Percentiles rank a stretch among this genome's conserved stretches.
Evolutionary conservation across 495 filamentous ascomycete genomes (phyloP).

Genomic region (Hypoxylon crocopeplum): DNA sequence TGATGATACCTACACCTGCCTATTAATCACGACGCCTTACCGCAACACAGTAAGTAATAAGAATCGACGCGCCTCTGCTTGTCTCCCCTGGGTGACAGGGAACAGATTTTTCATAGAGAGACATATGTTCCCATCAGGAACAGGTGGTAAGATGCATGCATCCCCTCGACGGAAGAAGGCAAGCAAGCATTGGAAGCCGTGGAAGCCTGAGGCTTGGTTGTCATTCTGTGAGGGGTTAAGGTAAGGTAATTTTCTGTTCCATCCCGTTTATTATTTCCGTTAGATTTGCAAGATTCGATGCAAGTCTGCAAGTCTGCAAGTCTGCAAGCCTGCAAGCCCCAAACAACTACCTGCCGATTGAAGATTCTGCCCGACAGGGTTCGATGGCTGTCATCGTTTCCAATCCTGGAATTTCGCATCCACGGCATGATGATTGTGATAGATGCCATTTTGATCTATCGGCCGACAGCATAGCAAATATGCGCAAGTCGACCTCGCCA

Average conservation of each 20-base stretch:
- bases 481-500: constrained; percentile 27
- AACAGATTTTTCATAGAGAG: neutral
- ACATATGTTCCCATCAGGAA: constrained; percentile 8
- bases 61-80: neutral
- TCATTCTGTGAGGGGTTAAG: constrained; percentile 31
- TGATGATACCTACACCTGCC: constrained; percentile 9
- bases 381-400: constrained; percentile 14
- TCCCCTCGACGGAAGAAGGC: constrained; percentile 10
- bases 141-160: constrained; percentile 26
- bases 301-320: no score
- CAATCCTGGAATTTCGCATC: constrained; percentile 30
- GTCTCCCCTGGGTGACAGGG: neutral
- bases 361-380: constrained; percentile 37
- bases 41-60: constrained; percentile 12
- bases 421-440: constrained; percentile 6
- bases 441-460: constrained; percentile 23
- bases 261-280: constrained; percentile 25
- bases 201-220: constrained; percentile 33
- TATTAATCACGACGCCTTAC: constrained; percentile 22
- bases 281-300: constrained; percentile 37
- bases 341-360: constrained; percentile 37
- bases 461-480: constrained; percentile 23
- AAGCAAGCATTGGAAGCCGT: constrained; percentile 32
- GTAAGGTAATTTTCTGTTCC: constrained; percentile 1
- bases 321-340: constrained; percentile 23